phyloP scores from a whole-genome alignment of 768 basidiomycete species.

The Serendipita sp. region DNA sequence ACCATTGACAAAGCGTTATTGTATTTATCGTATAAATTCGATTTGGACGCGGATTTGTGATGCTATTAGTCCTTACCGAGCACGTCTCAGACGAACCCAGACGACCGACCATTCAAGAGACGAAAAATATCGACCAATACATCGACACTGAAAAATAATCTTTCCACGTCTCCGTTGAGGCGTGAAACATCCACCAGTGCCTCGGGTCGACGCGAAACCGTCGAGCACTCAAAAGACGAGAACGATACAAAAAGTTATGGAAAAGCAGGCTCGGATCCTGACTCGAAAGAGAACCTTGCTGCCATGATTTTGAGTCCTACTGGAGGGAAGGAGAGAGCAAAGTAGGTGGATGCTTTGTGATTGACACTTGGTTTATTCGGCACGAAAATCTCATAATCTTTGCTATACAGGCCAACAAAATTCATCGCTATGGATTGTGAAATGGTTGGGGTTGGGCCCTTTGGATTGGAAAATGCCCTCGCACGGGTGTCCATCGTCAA shows the following conservation, averaged over 20 bases:
- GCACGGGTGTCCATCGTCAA: constrained; percentile 86
- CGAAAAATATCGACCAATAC: neutral
- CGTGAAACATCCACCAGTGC: neutral
- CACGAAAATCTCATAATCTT: neutral
- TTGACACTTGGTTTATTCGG: neutral
- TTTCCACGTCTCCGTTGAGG: neutral
- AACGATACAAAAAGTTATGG: neutral
- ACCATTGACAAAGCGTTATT: neutral
- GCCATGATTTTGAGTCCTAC: neutral
- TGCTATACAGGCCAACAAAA: constrained; percentile 39
- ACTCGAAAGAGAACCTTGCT: constrained; percentile 4
- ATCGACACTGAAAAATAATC: neutral
- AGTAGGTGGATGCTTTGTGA: neutral
- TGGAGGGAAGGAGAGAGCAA: neutral
- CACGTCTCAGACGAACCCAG: neutral
- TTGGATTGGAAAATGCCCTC: constrained; percentile 65
- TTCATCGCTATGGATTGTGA: constrained; percentile 87
- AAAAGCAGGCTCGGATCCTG: neutral
- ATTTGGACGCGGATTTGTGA: too few species aligned
- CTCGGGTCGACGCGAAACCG: neutral
- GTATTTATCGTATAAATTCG: too few species aligned
- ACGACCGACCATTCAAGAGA: neutral
- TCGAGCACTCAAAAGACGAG: neutral
- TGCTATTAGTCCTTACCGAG: neutral
- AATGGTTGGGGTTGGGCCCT: constrained; percentile 91